Base-by-base conservation (phyloP, 108 stramenopile species). In the Skeletonema potamos region DNA sequence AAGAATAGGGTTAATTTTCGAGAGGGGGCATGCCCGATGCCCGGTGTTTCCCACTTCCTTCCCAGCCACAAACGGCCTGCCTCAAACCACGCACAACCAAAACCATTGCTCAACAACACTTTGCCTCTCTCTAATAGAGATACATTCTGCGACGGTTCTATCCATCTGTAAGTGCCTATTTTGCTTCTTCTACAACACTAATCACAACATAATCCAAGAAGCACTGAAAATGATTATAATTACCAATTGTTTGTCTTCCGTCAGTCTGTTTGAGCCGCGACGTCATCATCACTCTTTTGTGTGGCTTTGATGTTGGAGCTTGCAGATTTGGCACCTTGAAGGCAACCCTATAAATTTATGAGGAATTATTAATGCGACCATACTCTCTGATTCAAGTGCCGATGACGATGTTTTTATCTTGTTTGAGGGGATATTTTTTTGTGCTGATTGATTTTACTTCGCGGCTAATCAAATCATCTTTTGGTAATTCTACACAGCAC, bases 331-430 rank as follows among this genome's bases (percentile, higher is more conserved):
- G 8, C 18, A 51, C 22, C 22, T 22, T 51, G 48, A 24, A 51
- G 22, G 22, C 48, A 51, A 22, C 48, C 48, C 22, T 18, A 51
- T 0, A 22, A 51, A 1, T 51, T 24, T 51, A 6, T 51, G 48
- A 51, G 7, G 48, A 51, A 51, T 51, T 51, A 51, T 51, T 51
- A 51, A 51, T 20, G 48, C 48, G 48, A 51, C 48, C 48, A 51
- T 51, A 51, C 48, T 51, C 48, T 51, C 48, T 51, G 48, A 51
- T 51, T 51, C 48, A 24, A 41, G 39, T 41, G 39, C 39, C 39
- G 15, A 41, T 41, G 39, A 51, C 13, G 18, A 46, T 20, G n/a
- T 20, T 15, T 6, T 46, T 46, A n/a, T 20, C 2, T 18, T 2
- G 4, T 46, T 51, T 51, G 18, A 24, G 48, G 9, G 4, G 20